Evolutionary conservation across 768 basidiomycete genomes (phyloP).

Genomic region (Hemileccinum impolitum): DNA sequence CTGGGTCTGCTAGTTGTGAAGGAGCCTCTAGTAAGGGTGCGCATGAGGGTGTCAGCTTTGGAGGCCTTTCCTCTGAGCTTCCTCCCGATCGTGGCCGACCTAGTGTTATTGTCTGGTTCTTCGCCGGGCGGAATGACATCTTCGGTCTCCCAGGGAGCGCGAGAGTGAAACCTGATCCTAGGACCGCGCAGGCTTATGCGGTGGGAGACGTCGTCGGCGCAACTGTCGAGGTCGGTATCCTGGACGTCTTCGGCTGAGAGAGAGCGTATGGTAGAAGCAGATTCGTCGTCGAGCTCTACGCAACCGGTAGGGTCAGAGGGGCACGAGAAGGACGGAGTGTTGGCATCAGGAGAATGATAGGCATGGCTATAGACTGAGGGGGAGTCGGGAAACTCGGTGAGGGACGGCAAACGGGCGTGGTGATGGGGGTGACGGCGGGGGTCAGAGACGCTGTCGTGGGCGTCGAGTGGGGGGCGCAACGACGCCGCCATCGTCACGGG

Average conservation of each 20-base stretch:
- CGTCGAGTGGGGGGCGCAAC: conserved; percentile 32
- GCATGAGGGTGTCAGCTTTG: conserved; percentile 39
- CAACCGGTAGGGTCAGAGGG: conserved; percentile 47
- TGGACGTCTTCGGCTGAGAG: conserved; percentile 30
- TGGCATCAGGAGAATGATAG: conserved; percentile 52
- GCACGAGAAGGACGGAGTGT: conserved; percentile 33
- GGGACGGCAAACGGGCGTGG: conserved; percentile 48
- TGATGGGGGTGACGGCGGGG: conserved; percentile 36
- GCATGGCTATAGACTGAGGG: conserved; percentile 62
- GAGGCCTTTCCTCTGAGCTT: conserved; percentile 28
- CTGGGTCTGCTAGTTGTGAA: conserved; percentile 54
- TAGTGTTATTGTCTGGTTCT: conserved; percentile 40
- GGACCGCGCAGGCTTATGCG: conserved; percentile 78
- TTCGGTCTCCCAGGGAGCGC: conserved; percentile 77
- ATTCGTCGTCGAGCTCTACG: conserved; percentile 57
- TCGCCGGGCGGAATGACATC: conserved; percentile 45
- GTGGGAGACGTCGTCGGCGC: conserved; percentile 42
- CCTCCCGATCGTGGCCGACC: conserved; percentile 29
- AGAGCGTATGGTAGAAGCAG: conserved; percentile 24
- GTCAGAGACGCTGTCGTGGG: conserved; percentile 48
- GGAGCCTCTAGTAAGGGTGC: conserved; percentile 43
- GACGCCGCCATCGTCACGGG: conserved; percentile 39
- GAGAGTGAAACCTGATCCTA: conserved; percentile 78
- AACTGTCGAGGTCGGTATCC: conserved; percentile 35
- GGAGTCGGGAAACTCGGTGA: conserved; percentile 60